Base-by-base conservation (phyloP, 2,329 filamentous ascomycete genomes). In the Clonostachys rosea region DNA sequence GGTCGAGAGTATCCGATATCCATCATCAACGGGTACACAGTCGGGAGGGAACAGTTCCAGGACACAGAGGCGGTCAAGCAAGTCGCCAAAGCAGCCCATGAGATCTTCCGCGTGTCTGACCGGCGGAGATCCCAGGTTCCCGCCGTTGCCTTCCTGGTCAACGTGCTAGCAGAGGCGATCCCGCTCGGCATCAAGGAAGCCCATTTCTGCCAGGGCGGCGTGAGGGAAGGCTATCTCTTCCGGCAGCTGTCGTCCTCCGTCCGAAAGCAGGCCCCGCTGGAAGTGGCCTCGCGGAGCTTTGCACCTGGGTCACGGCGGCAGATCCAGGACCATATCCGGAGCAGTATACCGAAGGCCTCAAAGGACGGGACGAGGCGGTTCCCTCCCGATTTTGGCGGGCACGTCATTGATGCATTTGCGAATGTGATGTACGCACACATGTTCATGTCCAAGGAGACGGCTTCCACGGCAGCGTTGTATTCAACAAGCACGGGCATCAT, bases 201-300 rank as follows among this genome's bases (percentile, higher is more conserved):
- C 3, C 75, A 80, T 34, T 89, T 89, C 66, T 86, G 83, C 50
- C 85, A 89, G 58, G 85, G 85, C 16, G 85, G 85, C 5, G 83
- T 88, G 3, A 70, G 85, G 33, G 85, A 88, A 65, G 85, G 85
- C 0, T 77, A 77, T 47, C 67, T 87, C 2, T 89, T 83, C 60
- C 66, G 73, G 11, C 69, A 68, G 39, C 70, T 88, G 8, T 51
- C 69, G 0, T 55, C 64, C 0, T 58, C 67, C 1, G 62, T 78
- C 9, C 74, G 80, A 42, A 65, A 65, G 2, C 69, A 82, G 49
- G 67, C 79, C 47, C 83, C 84, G 0, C 63, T 88, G 1, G 66
- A 81, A 11, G 78, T 81, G 1, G 82, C 81, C 2, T 87, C 83
- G 0, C 57, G 59, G 13, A 70, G 70, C 1, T 79, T 77, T 51